Base-by-base conservation (phyloP, 1,284 basidiomycete genomes). In the Irpex sp. region DNA sequence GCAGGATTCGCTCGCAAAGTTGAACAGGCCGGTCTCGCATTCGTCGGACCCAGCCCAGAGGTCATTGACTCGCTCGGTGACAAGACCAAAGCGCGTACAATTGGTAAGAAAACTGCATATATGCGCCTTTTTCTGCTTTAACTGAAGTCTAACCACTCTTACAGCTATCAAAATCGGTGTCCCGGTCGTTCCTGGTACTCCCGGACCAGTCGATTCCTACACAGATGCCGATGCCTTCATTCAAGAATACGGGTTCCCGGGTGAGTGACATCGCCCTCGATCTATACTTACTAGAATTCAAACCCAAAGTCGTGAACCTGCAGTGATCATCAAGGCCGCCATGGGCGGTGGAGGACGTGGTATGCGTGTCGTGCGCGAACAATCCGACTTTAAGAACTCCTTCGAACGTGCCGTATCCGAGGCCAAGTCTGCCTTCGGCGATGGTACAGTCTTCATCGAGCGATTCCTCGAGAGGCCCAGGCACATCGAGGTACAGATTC, bases 291-390 rank as follows among this genome's bases (percentile, higher is more conserved):
- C 64, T 62, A 52, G 57, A 65, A 65, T 62, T 65, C 64, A 65
- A 62, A 65, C 64, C 64, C 57, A 60, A 65, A 60, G 58, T 26
- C 36, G 38, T 31, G 40, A 17, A 31, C n/a, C 5, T 56, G 6
- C 64, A 91, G 93, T 96, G 58, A 96, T 97, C 75, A 96, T 97
- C 85, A 97, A 98, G 80, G 96, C 96, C 57, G 96, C 96, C 26
- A 97, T 98, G 94, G 97, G 97, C 65, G 97, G 97, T 69, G 97
- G 97, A 73, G 97, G 97, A 64, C 93, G 96, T 73, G 97, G 97
- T 68, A 99, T 99, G 97, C 93, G 97, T 76, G 96, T 98, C 64
- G 97, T 99, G 44, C 89, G 94, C 67, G 93, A 95, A 73, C 89
- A 94, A 75, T 90, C 89, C 57, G 92, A 94, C 69, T 98, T 98